Conservation (phyloP, 441 rosid species). For the Adansonia madagascariensis region DNA sequence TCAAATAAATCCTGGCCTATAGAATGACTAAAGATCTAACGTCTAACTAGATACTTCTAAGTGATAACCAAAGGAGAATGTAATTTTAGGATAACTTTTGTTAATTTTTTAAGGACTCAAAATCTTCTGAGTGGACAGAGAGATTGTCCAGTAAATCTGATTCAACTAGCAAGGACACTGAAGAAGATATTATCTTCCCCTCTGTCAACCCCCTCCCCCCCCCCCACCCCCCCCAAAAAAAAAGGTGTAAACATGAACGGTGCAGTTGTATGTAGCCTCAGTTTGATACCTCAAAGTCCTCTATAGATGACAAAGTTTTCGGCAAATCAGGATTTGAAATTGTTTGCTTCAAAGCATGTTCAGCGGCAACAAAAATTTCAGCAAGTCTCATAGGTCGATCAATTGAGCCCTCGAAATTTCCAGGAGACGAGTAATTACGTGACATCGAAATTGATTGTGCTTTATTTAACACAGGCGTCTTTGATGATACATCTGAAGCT, state of each 20-base stretch:
- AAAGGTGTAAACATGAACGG: neutral
- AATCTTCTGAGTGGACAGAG: neutral
- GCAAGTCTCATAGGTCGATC: constrained; percentile 98
- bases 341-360: constrained; percentile 75
- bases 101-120: neutral
- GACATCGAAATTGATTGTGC: constrained; percentile 53
- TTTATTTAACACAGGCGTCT: constrained; percentile 54
- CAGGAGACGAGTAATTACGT: constrained; percentile 86
- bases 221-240: neutral
- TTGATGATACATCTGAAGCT: constrained; percentile 64
- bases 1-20: neutral
- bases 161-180: neutral
- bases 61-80: neutral
- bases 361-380: constrained; percentile 95
- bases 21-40: neutral
- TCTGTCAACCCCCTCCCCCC: too few species aligned
- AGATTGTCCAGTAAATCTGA: neutral
- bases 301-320: constrained; percentile 77
- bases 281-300: constrained; percentile 82
- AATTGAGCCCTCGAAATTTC: constrained; percentile 74
- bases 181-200: constrained; percentile 9
- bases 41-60: neutral
- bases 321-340: constrained; percentile 71
- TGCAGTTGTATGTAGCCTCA: neutral
- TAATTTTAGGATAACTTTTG: neutral